Conservation (phyloP, 768 basidiomycete genomes). For the Russula vinacea region DNA sequence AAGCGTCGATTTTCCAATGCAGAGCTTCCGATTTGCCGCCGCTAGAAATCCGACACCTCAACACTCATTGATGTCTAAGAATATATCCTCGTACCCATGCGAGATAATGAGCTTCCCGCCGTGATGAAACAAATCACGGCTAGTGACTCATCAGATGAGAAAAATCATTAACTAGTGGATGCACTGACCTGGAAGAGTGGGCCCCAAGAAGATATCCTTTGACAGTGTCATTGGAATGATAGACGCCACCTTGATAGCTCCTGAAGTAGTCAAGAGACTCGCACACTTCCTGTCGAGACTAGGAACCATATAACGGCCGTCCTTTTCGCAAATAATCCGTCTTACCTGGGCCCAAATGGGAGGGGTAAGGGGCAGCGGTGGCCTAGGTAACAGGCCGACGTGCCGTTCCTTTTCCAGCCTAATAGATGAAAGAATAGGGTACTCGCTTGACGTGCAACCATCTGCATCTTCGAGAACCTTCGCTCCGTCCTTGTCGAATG, state of each 20-base stretch:
- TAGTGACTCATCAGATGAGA: constrained; percentile 35
- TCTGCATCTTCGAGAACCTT: neutral
- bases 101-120: constrained; percentile 73
- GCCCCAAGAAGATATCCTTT: constrained; percentile 77
- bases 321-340: neutral
- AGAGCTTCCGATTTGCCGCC: constrained; percentile 68
- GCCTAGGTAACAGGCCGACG: constrained; percentile 28
- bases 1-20: constrained; percentile 43
- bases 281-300: constrained; percentile 85
- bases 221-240: constrained; percentile 54
- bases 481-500: constrained; percentile 6
- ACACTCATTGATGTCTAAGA: neutral
- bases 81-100: constrained; percentile 58
- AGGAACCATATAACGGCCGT: constrained; percentile 15
- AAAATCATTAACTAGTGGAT: constrained; percentile 1
- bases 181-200: constrained; percentile 58
- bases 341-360: constrained; percentile 48
- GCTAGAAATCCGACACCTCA: constrained; percentile 37
- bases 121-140: constrained; percentile 66
- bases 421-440: neutral
- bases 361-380: constrained; percentile 35
- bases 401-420: neutral
- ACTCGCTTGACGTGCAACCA: neutral
- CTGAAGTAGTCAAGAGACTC: constrained; percentile 73
- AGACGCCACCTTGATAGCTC: constrained; percentile 79